Evolutionary conservation across 371 early-diverging fungal species (phyloP).

Genomic region (Mucor circinelloides): DNA sequence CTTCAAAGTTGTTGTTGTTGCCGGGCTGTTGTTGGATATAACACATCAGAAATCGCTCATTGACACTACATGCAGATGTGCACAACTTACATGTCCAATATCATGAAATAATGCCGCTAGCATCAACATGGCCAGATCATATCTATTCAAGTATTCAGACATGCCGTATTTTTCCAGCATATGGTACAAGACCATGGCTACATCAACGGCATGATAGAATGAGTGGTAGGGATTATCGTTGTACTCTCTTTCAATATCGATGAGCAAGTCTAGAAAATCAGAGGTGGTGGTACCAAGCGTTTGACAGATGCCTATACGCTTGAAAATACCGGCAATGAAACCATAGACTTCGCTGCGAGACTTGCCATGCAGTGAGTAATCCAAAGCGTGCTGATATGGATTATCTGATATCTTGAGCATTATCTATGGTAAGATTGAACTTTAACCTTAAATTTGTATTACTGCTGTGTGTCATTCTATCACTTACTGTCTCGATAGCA

Average conservation of each 20-base stretch:
- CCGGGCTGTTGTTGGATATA: conserved; percentile 73
- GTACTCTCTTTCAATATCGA: conserved; percentile 81
- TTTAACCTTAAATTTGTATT: neutral
- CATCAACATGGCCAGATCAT: conserved; percentile 73
- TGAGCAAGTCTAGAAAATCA: conserved; percentile 76
- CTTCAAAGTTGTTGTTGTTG: conserved; percentile 87
- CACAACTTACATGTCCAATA: conserved; percentile 81
- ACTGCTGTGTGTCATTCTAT: neutral
- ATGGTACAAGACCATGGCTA: conserved; percentile 77
- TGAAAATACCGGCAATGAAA: conserved; percentile 67
- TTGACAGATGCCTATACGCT: conserved; percentile 55
- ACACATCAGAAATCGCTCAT: neutral
- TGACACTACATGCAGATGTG: neutral
- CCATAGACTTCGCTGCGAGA: conserved; percentile 73
- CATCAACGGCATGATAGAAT: conserved; percentile 89
- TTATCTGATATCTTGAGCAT: conserved; percentile 33
- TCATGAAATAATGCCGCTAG: conserved; percentile 90
- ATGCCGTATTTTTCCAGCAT: conserved; percentile 67
- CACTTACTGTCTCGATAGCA: conserved; percentile 24
- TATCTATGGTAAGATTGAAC: conserved; percentile 20
- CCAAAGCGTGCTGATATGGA: conserved; percentile 40
- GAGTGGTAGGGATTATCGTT: conserved; percentile 84
- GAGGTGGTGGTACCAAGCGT: conserved; percentile 60
- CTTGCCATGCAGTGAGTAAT: conserved; percentile 71
- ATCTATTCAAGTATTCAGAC: conserved; percentile 57